These are phyloP conservation scores for Saccharomyces jurei DNA, from an alignment of 805 yeast species.

Conservation along the genomic window DNA sequence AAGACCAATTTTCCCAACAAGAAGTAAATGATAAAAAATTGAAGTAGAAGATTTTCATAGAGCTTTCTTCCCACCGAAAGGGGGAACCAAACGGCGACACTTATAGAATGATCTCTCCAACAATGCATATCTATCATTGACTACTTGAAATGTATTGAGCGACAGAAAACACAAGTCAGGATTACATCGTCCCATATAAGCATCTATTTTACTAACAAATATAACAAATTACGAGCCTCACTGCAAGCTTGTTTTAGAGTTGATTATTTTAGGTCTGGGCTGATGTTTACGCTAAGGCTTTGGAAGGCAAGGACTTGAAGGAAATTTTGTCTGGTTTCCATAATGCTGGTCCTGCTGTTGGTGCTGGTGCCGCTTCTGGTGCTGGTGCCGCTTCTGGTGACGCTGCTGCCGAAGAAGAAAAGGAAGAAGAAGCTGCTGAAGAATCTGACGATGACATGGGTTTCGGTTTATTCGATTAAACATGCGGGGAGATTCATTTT, in stretches of 20 bases:
- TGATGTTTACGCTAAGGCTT: slow-evolving; percentile 72
- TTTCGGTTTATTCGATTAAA: slow-evolving; percentile 84
- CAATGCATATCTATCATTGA: neutral
- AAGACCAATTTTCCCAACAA: neutral
- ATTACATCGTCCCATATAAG: neutral
- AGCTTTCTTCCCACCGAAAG: neutral
- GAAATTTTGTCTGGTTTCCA: slow-evolving; percentile 57
- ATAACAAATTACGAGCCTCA: neutral
- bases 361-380: slow-evolving; percentile 36
- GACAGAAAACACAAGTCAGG: neutral
- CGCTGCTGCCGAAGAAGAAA: slow-evolving; percentile 44
- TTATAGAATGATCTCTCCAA: neutral
- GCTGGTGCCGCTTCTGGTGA: slow-evolving; percentile 41
- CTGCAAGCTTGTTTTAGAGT: neutral
- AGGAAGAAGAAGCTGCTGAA: slow-evolving; percentile 51
- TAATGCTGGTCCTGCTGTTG: slow-evolving; percentile 37
- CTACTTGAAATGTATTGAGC: neutral
- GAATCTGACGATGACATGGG: slow-evolving; percentile 86
- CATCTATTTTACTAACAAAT: neutral
- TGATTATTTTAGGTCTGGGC: slow-evolving; percentile 50
- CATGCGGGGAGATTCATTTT: slow-evolving; percentile 8
- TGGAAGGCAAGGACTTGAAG: slow-evolving; percentile 73
- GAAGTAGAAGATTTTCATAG: neutral
- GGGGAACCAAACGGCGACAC: neutral
- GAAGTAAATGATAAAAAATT: neutral